Base-by-base conservation (phyloP, 805 yeast species). In the Kluyveromyces aestuarii region DNA sequence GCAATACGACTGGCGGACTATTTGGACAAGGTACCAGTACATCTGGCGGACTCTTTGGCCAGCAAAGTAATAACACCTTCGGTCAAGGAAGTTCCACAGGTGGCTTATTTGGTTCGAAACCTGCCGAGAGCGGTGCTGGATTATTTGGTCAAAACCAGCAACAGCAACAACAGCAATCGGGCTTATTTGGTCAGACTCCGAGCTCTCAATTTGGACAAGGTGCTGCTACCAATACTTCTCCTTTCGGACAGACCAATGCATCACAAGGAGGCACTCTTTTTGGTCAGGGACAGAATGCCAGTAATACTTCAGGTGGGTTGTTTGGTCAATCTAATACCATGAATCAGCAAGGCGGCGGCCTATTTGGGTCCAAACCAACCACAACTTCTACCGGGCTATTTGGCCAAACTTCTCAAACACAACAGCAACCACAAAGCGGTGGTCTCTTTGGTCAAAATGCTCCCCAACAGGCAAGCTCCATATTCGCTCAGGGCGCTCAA, bases 141-240 rank as follows among this genome's bases (percentile, higher is more conserved):
- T 51, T 63, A n/a, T 64, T 71, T 52, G 73, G 73, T 57, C 58
- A 39, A 52, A 54, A 47, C 61, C 59, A 45, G 53, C 63, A 55
- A 52, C 48, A 45, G 45, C 40, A 44, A 42, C 50, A 52, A 51
- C 52, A 55, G 33, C 49, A 55, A 13, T 54, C 57, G 18, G 76
- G 77, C 4, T 57, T 76, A 45, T 77, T 78, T 58, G 78, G 78
- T 27, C 64, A 63, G 33, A 55, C 58, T 46, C 50, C 59, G 49
- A 51, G 47, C 39, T 50, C 50, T 52, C 41, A 55, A 17, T 72
- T 76, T 53, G 72, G 72, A 8, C 59, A 57, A 48, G 50, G 49
- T 35, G 52, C 49, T 46, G 41, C 44, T 27, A 48, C 45, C 16
- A 9, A 36, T 18, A 35, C 35, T 11, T 13, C 16, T 25, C 27